These are phyloP conservation scores for Sambucus nigra DNA, from an alignment of 129 eudicot genomes.

Conservation along the genomic window DNA sequence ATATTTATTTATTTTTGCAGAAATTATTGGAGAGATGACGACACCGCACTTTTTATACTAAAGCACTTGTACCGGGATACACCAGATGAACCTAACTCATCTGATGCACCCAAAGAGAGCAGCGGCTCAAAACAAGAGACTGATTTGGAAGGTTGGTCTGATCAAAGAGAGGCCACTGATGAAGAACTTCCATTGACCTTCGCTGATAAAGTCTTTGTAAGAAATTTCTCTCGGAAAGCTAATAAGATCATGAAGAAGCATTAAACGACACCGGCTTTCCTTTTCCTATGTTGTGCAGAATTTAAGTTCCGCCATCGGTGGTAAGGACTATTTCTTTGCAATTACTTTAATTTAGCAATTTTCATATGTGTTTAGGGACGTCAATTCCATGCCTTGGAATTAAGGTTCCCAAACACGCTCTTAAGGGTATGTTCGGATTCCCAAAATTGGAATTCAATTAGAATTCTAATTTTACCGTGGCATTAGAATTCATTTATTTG, in stretches of 20 bases:
- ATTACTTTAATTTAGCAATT: too few relatives aligned
- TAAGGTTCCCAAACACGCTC: too few relatives aligned
- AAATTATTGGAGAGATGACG: constrained; percentile 82
- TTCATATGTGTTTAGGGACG: too few relatives aligned
- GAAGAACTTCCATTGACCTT: constrained; percentile 89
- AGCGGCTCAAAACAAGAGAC: constrained; percentile 23
- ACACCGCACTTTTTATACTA: constrained; percentile 79
- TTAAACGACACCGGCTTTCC: background rate
- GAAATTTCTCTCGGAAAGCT: constrained; percentile 45
- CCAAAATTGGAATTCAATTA: too few relatives aligned
- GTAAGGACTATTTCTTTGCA: background rate
- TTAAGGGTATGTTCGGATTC: too few relatives aligned
- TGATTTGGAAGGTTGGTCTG: constrained; percentile 33
- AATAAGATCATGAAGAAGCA: constrained; percentile 17
- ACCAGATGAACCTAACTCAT: constrained; percentile 47
- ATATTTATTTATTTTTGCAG: constrained; percentile 23
- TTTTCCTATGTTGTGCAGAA: constrained; percentile 2
- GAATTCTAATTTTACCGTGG: too few relatives aligned
- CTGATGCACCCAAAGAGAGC: constrained; percentile 10
- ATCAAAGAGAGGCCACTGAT: constrained; percentile 36
- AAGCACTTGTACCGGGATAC: constrained; percentile 69
- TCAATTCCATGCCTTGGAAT: too few relatives aligned
- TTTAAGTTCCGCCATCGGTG: background rate
- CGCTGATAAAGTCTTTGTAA: constrained; percentile 36
- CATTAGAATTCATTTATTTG: too few relatives aligned